phyloP scores from a whole-genome alignment of 768 basidiomycete genomes.

The Fistulinella prunicolor region DNA sequence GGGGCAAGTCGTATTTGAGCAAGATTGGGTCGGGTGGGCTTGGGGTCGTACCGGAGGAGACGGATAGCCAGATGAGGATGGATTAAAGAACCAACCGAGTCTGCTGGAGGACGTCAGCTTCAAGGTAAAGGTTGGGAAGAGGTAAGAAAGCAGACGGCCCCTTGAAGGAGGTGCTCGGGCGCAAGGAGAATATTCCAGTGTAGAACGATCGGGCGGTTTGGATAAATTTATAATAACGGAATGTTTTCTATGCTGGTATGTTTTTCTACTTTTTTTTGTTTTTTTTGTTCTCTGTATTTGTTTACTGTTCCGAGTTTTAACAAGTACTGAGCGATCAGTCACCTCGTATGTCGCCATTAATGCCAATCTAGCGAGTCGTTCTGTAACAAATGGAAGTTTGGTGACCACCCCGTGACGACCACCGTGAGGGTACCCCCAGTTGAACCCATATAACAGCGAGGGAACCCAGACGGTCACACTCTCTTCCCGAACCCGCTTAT shows the following conservation, averaged over 20 bases:
- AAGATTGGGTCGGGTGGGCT: constrained; percentile 24
- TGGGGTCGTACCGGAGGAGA: constrained; percentile 31
- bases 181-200: constrained; percentile 27
- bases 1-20: constrained; percentile 51
- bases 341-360: not conserved
- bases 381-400: not conserved
- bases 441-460: not conserved
- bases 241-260: constrained; percentile 7
- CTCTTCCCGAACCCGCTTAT: not conserved
- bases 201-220: constrained; percentile 4
- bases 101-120: constrained; percentile 54
- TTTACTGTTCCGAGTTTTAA: constrained; percentile 1
- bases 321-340: not conserved
- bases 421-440: not conserved
- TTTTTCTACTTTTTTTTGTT: not conserved
- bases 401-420: not conserved
- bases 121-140: constrained; percentile 36
- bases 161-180: constrained; percentile 27
- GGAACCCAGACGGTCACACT: too few relatives aligned
- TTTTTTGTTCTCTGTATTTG: not conserved
- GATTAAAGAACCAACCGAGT: constrained; percentile 46
- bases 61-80: constrained; percentile 52
- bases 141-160: constrained; percentile 35
- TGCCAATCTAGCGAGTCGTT: too few relatives aligned
- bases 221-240: not conserved